Evolutionary conservation across 306 rosid species (phyloP), one percentile per base, ranked within the genome.

Genomic region (Citrullus colocynthis): DNA sequence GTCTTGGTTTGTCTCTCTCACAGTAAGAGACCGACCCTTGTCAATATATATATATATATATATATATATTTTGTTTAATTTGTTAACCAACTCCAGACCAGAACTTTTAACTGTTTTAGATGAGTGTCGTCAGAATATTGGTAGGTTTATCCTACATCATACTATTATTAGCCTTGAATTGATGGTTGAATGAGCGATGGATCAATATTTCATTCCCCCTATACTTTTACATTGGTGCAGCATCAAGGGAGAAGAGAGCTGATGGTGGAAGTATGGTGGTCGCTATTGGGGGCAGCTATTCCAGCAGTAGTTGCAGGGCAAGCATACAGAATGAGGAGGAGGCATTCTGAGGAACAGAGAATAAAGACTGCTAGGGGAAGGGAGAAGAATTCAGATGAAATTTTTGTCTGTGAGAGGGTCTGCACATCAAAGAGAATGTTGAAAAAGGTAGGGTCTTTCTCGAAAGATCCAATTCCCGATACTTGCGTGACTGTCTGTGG

Each of bases 191-290:
- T 16, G 70, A 39, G 16, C n/a, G 57, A 21, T 70, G 13, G 4
- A 20, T 34, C n/a, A 20, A 70, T 51, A 70, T 34, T 44, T 20
- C 13, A 4, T 70, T 20, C 8, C 58, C n/a, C 14, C 76, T 45
- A 14, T 49, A 49, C 2, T 49, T 20, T 2, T 49, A 4, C 16
- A 44, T 30, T 73, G 39, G 39, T 73, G 77, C 44, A 51, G 77
- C 42, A 73, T 44, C 16, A 73, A 73, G 61, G 60, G 77, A 30
- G 61, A 73, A 73, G 59, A 51, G 77, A 28, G 61, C 28, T 73
- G 16, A 94, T 91, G 98, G 96, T 86, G 82, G 98, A 93, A 77
- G 90, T 83, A 52, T 93, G 98, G 98, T 93, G 98, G 98, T 88
- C 98, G 44, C 87, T 90, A 18, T 76, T 90, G 79, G 91, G 91